Conservation (phyloP, 768 basidiomycete species). For the Ramaria sp. region DNA sequence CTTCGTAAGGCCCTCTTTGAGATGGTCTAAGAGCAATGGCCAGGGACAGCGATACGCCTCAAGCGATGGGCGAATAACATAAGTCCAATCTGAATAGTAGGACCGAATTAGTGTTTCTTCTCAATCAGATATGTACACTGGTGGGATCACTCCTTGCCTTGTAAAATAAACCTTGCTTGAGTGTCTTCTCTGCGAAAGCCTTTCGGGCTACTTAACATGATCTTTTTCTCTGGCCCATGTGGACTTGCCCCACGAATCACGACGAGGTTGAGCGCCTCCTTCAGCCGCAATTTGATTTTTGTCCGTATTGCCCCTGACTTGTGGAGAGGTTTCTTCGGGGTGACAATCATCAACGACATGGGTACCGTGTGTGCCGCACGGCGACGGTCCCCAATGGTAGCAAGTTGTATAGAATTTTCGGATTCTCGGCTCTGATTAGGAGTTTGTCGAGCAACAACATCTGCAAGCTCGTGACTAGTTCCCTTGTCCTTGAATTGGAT, state of each 20-base stretch:
- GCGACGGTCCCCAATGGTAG: background rate
- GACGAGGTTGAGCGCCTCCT: conserved; percentile 7
- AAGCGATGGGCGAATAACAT: conserved; percentile 1
- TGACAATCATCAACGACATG: conserved; percentile 4
- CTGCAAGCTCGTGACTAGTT: background rate
- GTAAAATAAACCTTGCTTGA: background rate
- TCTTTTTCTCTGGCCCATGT: background rate
- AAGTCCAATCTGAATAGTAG: conserved; percentile 3
- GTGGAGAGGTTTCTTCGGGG: background rate
- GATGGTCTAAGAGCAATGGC: background rate
- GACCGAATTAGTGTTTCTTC: background rate
- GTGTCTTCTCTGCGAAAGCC: background rate
- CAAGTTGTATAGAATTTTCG: background rate
- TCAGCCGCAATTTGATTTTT: background rate
- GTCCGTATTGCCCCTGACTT: conserved; percentile 5
- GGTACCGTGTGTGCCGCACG: conserved; percentile 1
- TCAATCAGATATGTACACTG: too few species aligned
- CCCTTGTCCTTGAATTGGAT: background rate
- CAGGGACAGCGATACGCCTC: conserved; percentile 1
- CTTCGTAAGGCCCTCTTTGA: background rate
- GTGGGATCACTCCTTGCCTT: background rate
- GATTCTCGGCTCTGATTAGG: background rate
- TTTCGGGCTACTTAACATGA: background rate
- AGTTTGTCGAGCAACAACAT: background rate
- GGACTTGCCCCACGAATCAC: conserved; percentile 3